phyloP scores from a whole-genome alignment of 1,284 basidiomycete species.

The Hypsizygus ulmarius region DNA sequence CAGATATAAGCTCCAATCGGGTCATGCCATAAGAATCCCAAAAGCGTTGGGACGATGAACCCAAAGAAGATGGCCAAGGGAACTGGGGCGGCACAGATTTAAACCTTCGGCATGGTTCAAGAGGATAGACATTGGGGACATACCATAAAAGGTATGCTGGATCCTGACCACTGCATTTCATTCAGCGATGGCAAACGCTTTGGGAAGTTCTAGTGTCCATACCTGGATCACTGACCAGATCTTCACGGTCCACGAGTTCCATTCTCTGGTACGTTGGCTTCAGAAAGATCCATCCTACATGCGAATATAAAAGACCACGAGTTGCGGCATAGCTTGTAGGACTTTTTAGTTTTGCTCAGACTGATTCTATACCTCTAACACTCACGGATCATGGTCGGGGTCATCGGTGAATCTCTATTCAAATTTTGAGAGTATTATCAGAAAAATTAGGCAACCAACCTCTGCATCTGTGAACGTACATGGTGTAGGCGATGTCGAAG shows the following conservation, averaged over 20 bases:
- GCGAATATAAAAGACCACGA: conserved; percentile 69
- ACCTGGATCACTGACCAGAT: conserved; percentile 73
- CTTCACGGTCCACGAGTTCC: conserved; percentile 62
- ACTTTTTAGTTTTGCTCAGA: neutral
- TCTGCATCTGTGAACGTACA: conserved; percentile 36
- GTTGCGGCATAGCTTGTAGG: conserved; percentile 65
- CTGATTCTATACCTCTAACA: conserved; percentile 5
- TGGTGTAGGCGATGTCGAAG: conserved; percentile 76
- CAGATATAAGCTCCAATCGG: conserved; percentile 64
- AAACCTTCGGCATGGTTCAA: neutral
- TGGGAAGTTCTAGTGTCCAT: conserved; percentile 13
- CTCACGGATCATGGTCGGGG: conserved; percentile 68
- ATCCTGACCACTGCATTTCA: conserved; percentile 62
- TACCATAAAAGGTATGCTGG: conserved; percentile 72
- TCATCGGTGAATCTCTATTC: conserved; percentile 72
- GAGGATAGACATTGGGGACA: conserved; percentile 16
- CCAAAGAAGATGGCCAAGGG: conserved; percentile 60
- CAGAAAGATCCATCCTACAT: conserved; percentile 85
- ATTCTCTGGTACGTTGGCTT: conserved; percentile 69
- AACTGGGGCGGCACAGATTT: conserved; percentile 31
- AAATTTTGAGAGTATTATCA: neutral
- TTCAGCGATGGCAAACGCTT: neutral
- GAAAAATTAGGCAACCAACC: neutral
- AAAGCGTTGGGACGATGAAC: conserved; percentile 51
- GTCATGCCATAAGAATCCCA: conserved; percentile 61